Percentiles rank a stretch among this genome's conserved stretches.
These are phyloP conservation scores for Penicillium paneum DNA, from an alignment of 2,329 filamentous ascomycete genomes.

Conservation along the genomic window DNA sequence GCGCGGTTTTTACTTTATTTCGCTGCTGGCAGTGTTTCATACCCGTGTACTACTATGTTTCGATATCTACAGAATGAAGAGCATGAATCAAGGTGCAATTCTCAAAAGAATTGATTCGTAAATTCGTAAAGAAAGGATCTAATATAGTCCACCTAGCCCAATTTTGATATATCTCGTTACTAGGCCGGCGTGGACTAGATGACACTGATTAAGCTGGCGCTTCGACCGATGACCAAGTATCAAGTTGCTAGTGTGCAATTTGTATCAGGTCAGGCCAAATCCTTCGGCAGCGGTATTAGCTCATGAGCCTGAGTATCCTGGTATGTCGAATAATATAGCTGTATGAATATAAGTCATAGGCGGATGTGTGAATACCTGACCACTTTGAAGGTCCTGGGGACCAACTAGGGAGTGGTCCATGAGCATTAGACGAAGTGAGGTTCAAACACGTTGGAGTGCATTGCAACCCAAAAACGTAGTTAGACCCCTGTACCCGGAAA, in stretches of 20 bases:
- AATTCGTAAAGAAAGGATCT: slow-evolving; percentile 3
- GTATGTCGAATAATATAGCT: neutral
- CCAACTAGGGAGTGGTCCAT: neutral
- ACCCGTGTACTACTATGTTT: slow-evolving; percentile 20
- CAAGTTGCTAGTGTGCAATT: neutral
- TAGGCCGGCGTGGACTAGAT: neutral
- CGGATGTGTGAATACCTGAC: neutral
- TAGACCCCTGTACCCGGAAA: slow-evolving; percentile 84
- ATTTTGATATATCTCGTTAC: neutral
- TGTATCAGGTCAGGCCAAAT: neutral
- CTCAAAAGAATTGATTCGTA: neutral
- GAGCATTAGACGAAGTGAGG: neutral
- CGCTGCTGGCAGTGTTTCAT: slow-evolving; percentile 10
- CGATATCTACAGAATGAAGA: neutral
- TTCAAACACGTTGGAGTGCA: neutral
- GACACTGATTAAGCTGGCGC: neutral
- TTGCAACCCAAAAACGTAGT: neutral
- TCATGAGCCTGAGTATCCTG: neutral
- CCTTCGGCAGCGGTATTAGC: neutral
- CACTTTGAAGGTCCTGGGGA: neutral
- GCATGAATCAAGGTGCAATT: neutral
- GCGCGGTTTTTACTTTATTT: neutral
- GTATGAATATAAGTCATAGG: neutral
- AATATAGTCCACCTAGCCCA: neutral
- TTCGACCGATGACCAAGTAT: neutral